phyloP scores from a whole-genome alignment of 192 early-diverging fungal species.

The Backusella macrospora region DNA sequence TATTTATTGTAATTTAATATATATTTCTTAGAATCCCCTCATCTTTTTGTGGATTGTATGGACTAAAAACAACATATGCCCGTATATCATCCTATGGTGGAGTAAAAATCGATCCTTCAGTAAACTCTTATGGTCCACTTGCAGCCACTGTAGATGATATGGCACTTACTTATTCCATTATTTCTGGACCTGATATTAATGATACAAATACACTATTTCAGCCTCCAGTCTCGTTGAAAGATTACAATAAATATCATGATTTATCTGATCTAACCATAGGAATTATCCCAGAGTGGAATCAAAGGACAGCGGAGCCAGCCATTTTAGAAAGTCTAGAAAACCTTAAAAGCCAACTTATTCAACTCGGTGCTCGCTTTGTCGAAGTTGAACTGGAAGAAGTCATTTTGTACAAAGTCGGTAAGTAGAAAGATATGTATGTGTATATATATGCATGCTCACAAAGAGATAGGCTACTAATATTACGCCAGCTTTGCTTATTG shows the following conservation, averaged over 20 bases:
- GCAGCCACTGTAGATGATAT: conserved; percentile 71
- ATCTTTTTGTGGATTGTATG: conserved; percentile 75
- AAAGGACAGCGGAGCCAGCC: not conserved
- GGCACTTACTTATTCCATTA: conserved; percentile 62
- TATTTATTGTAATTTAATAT: too few relatives aligned
- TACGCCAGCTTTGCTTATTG: conserved; percentile 56
- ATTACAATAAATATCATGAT: conserved; percentile 1
- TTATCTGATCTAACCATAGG: conserved; percentile 11
- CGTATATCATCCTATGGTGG: conserved; percentile 60
- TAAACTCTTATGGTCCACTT: conserved; percentile 68
- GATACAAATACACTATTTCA: conserved; percentile 53
- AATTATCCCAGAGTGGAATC: not conserved
- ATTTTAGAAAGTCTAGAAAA: conserved; percentile 3
- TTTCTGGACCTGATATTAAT: conserved; percentile 56
- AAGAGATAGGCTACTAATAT: not conserved
- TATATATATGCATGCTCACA: not conserved
- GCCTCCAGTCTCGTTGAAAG: conserved; percentile 30
- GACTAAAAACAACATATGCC: conserved; percentile 72
- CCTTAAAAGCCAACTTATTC: not conserved
- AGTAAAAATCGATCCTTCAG: conserved; percentile 56
- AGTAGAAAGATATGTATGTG: not conserved
- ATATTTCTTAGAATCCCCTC: conserved; percentile 57
- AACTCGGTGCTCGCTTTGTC: conserved; percentile 9
- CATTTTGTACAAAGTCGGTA: not conserved
- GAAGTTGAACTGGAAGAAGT: conserved; percentile 9